These are phyloP conservation scores for Arabis hirsuta DNA, from an alignment of 345 rosid species.

Conservation along the genomic window DNA sequence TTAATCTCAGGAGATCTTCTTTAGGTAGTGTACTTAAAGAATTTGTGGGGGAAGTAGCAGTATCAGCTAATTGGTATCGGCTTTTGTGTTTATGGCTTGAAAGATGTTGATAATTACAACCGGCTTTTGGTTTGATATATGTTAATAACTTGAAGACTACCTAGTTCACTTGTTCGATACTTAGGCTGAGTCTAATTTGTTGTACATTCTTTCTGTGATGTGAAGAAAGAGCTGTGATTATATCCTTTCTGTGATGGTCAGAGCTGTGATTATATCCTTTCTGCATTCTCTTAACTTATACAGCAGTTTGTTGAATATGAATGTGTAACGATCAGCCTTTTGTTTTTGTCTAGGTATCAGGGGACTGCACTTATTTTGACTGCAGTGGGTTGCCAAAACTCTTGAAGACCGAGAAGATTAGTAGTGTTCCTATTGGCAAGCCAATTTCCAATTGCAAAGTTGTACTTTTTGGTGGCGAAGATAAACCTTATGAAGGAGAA, in stretches of 20 bases:
- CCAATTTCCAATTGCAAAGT: conserved; percentile 77
- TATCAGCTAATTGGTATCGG: conserved; percentile 9
- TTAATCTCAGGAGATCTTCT: conserved; percentile 11
- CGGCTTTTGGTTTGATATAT: conserved; percentile 4
- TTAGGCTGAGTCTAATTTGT: conserved; percentile 24
- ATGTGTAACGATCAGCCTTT: conserved; percentile 10
- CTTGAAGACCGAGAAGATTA: conserved; percentile 61
- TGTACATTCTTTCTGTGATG: too few species aligned
- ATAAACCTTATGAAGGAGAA: conserved; percentile 62
- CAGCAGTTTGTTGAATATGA: conserved; percentile 19
- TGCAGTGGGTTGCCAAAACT: conserved; percentile 76
- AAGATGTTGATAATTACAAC: neutral
- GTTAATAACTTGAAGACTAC: conserved; percentile 23
- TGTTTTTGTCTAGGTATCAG: conserved; percentile 72
- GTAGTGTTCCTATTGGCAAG: conserved; percentile 88
- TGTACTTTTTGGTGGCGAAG: conserved; percentile 57
- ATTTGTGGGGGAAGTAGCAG: neutral
- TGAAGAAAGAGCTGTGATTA: conserved; percentile 3
- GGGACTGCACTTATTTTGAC: conserved; percentile 93
- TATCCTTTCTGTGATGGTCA: conserved; percentile 8
- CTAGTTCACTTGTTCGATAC: conserved; percentile 24
- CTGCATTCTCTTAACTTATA: conserved; percentile 24
- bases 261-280: conserved; percentile 9
- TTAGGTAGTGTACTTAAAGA: conserved; percentile 7
- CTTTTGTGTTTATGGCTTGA: conserved; percentile 25